These are phyloP conservation scores for Saccharomyces hybrid DNA, from an alignment of 1,139 yeast species.

Conservation along the genomic window DNA sequence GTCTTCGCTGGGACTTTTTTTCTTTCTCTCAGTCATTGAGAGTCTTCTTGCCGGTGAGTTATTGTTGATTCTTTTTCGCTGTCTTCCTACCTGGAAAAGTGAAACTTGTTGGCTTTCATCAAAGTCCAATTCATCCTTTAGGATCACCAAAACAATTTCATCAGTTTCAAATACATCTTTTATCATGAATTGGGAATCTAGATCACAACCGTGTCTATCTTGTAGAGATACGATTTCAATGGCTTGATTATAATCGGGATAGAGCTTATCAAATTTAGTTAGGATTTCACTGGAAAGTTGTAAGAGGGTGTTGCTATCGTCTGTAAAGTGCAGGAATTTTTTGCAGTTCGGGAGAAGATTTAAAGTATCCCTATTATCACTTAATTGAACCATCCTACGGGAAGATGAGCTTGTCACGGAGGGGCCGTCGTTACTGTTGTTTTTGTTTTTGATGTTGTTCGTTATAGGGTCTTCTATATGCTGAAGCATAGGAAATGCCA, in stretches of 20 bases:
- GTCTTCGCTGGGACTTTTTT: neutral
- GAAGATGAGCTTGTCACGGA: neutral
- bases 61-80: conserved; percentile 12
- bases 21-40: neutral
- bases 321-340: conserved; percentile 56
- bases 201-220: conserved; percentile 56
- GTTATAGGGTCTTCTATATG: neutral
- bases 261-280: conserved; percentile 46
- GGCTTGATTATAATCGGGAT: conserved; percentile 47
- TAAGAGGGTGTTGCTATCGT: conserved; percentile 37
- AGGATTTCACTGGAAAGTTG: conserved; percentile 44
- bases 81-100: conserved; percentile 9
- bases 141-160: conserved; percentile 47
- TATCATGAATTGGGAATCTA: conserved; percentile 63
- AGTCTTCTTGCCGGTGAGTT: neutral
- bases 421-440: neutral
- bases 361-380: conserved; percentile 6
- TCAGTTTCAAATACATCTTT: conserved; percentile 51
- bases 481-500: neutral
- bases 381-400: neutral
- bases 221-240: conserved; percentile 50
- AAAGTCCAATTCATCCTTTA: conserved; percentile 35
- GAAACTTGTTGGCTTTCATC: conserved; percentile 12
- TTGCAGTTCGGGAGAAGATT: conserved; percentile 24
- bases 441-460: neutral